Base-by-base conservation (phyloP, 352 stramenopile species). In the Aphanomyces invadans region DNA sequence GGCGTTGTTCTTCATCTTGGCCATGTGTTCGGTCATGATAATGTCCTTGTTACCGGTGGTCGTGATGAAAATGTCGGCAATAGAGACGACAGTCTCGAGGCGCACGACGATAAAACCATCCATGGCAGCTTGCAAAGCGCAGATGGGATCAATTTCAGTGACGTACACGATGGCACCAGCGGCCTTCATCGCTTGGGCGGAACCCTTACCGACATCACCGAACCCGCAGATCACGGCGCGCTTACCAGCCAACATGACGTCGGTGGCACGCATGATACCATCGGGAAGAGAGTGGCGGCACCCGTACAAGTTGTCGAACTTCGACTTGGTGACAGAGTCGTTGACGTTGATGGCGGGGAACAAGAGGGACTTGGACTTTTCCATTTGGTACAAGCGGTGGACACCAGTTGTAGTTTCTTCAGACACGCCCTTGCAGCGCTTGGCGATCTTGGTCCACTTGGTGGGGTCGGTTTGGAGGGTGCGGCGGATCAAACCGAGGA, bases 1-100 rank as follows among this genome's bases (percentile, higher is more conserved):
- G 62, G 96, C 96, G 77, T 99, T 99, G 93, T 99, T 99, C 88
- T 99, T 99, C 96, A 99, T 99, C 86, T 98, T 97, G 51, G 76
- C 68, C 95, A 99, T 99, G 79, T 96, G 78, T 3, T 87, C 74
- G 21, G 78, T 81, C 93, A 98, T 99, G 77, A 99, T 95, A 74
- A 99, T 99, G 71, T 96, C 95, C 88, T 99, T 99, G 90, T 99
- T 99, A 70, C 97, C 97, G 12, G 97, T 99, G 69, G 95, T 98
- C 70, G 96, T 99, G 77, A 99, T 98, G 78, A 99, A 98, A 67
- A 99, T 99, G 79, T 99, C 97, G 38, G 81, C 93, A 32, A 71
- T 74, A 0, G 65, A 62, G 33, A 99, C 78, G 46, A 99, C 81
- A 32, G 94, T 87, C 48, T 97, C 87, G 46, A 99, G 76, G 62